Evolutionary conservation across 1,139 yeast genomes (phyloP).

Genomic region (Sugiyamaella japonica): DNA sequence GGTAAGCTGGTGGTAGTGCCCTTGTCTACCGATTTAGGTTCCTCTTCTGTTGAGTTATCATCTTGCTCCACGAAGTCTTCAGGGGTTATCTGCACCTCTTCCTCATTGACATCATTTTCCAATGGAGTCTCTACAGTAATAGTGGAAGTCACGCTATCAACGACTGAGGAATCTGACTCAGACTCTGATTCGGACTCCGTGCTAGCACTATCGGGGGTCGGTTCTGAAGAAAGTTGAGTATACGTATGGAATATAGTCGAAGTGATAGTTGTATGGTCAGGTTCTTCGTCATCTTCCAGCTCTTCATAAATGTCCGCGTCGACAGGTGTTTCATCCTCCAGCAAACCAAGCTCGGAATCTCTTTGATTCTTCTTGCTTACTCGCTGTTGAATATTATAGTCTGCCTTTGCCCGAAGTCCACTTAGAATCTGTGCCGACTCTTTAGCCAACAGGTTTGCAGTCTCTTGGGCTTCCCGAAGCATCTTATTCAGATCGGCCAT

Average conservation of each 20-base stretch:
- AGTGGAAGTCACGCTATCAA: not conserved
- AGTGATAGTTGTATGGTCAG: constrained; percentile 20
- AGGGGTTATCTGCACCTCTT: not conserved
- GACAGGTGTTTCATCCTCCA: constrained; percentile 18
- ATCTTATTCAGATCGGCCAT: constrained; percentile 53
- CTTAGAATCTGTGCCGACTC: constrained; percentile 74
- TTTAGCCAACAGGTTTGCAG: constrained; percentile 57
- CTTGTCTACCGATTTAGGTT: not conserved
- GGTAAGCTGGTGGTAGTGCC: not conserved
- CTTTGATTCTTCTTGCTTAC: constrained; percentile 21
- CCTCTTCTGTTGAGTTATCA: not conserved
- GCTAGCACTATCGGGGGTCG: not conserved
- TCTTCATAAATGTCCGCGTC: constrained; percentile 20
- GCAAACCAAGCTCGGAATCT: constrained; percentile 24
- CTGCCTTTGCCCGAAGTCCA: constrained; percentile 77
- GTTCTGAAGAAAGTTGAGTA: constrained; percentile 12
- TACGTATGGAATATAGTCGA: constrained; percentile 19
- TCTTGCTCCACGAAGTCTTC: not conserved
- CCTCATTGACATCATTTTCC: not conserved
- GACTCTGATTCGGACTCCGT: not conserved
- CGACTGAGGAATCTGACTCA: not conserved
- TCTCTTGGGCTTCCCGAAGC: constrained; percentile 58
- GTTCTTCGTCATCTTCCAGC: constrained; percentile 21
- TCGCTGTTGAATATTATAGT: constrained; percentile 72
- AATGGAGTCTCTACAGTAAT: not conserved